These are phyloP conservation scores for Paramecium tetraurelia DNA, from an alignment of 73 alveolate species.

Conservation along the genomic window DNA sequence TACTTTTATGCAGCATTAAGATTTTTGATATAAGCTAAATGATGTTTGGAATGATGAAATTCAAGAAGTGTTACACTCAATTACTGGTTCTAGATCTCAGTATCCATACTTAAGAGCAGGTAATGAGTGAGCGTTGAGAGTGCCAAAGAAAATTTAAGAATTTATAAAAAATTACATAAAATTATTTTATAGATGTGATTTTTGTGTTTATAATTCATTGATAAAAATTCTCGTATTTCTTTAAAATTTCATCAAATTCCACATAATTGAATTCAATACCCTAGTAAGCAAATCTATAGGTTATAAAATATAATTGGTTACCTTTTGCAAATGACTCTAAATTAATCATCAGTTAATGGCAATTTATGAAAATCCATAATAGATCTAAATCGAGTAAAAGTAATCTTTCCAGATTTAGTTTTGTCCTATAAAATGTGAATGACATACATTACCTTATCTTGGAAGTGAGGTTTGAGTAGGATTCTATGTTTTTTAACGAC, in stretches of 20 bases:
- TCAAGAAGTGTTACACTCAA: slow-evolving; percentile 77
- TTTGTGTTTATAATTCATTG: not conserved
- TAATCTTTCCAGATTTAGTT: slow-evolving; percentile 78
- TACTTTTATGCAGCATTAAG: slow-evolving; percentile 73
- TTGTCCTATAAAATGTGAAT: slow-evolving; percentile 57
- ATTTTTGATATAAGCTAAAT: slow-evolving; percentile 80
- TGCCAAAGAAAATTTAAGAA: not conserved
- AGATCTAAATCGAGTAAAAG: slow-evolving; percentile 85
- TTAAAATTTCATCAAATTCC: slow-evolving; percentile 73
- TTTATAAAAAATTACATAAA: not conserved
- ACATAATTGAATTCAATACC: slow-evolving; percentile 88
- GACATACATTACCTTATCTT: slow-evolving; percentile 72
- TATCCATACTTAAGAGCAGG: slow-evolving; percentile 57
- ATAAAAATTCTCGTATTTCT: slow-evolving; percentile 46
- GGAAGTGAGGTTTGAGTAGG: slow-evolving; percentile 86
- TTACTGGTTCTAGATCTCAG: slow-evolving; percentile 77
- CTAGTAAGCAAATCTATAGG: slow-evolving; percentile 68
- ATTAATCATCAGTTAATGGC: slow-evolving; percentile 72
- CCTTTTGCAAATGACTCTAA: slow-evolving; percentile 75
- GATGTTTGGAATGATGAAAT: slow-evolving; percentile 88
- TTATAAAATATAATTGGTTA: not conserved
- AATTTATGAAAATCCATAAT: slow-evolving; percentile 79
- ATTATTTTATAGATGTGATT: not conserved
- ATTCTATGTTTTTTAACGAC: slow-evolving; percentile 78
- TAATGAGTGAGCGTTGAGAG: slow-evolving; percentile 2